A percentile compares a stretch with the other conserved stretches of the same genome.
Conservation (phyloP, 345 rosid genomes). For the Rhizophora apiculata region DNA sequence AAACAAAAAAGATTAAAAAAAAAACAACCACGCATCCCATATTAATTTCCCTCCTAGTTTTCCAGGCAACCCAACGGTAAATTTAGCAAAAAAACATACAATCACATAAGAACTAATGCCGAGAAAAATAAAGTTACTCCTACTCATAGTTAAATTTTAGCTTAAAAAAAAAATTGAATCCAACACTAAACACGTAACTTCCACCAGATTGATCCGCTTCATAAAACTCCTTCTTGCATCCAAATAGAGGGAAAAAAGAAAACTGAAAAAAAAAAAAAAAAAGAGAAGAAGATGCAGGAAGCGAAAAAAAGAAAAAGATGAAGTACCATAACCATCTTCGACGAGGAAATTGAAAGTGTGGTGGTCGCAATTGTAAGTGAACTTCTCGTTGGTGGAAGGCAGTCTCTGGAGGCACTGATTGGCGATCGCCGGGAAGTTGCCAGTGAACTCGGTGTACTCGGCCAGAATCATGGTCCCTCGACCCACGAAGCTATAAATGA, state of each 20-base stretch:
- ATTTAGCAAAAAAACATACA: neutral
- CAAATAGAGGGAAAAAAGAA: no score
- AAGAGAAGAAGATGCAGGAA: neutral
- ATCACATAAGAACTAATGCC: neutral
- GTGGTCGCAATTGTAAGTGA: constrained; percentile 96
- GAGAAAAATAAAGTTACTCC: no score
- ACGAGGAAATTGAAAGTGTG: constrained; percentile 96
- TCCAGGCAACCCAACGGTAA: constrained; percentile 12
- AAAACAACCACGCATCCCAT: no score
- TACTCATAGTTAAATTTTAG: neutral
- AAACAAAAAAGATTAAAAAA: no score
- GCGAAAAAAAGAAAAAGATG: neutral
- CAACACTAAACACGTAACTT: neutral
- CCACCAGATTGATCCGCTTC: constrained; percentile 24
- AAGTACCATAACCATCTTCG: constrained; percentile 83
- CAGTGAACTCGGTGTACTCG: constrained; percentile 96
- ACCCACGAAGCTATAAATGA: constrained; percentile 95
- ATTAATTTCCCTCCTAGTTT: constrained; percentile 2
- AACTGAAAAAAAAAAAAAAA: no score
- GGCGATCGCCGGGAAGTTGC: constrained; percentile 96
- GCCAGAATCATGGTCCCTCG: constrained; percentile 89
- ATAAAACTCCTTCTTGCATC: no score
- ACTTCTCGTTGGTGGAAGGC: constrained; percentile 88
- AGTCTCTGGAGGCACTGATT: constrained; percentile 87
- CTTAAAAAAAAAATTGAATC: neutral